Conservation (phyloP, 1,284 basidiomycete genomes). For the Cystobasidium slooffiae region DNA sequence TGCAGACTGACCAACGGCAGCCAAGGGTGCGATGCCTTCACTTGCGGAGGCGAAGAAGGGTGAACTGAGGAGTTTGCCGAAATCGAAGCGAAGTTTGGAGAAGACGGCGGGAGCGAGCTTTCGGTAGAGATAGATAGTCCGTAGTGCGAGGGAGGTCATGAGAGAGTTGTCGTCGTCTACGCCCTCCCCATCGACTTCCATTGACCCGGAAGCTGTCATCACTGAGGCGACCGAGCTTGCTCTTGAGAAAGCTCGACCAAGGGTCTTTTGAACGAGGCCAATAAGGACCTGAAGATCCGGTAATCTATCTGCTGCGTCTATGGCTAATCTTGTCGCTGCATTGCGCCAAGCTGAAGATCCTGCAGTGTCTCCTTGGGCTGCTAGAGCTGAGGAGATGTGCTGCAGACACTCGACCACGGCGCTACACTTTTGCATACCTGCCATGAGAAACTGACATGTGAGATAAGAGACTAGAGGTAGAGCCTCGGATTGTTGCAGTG, state of each 20-base stretch:
- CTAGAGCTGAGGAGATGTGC: background rate
- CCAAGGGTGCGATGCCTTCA: constrained; percentile 9
- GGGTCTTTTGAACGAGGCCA: constrained; percentile 34
- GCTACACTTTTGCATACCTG: constrained; percentile 29
- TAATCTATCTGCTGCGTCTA: constrained; percentile 29
- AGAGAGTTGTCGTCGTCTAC: constrained; percentile 34
- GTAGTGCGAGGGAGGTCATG: constrained; percentile 28
- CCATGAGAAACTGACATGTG: constrained; percentile 36
- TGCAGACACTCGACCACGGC: constrained; percentile 11
- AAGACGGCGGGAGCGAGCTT: constrained; percentile 21
- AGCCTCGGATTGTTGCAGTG: constrained; percentile 28
- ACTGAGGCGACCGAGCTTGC: constrained; percentile 36
- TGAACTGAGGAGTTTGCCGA: constrained; percentile 36
- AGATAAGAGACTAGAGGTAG: constrained; percentile 34
- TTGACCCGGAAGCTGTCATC: background rate
- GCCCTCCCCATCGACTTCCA: background rate
- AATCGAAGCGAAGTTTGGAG: constrained; percentile 39
- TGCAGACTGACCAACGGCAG: constrained; percentile 37
- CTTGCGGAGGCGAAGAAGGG: constrained; percentile 31
- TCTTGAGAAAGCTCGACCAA: constrained; percentile 38
- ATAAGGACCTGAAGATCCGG: constrained; percentile 41
- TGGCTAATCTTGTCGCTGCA: background rate
- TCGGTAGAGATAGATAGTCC: constrained; percentile 31
- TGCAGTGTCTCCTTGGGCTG: background rate
- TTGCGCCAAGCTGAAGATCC: background rate